phyloP scores from a whole-genome alignment of 352 stramenopile species.

The Globisporangium iwayamae region DNA sequence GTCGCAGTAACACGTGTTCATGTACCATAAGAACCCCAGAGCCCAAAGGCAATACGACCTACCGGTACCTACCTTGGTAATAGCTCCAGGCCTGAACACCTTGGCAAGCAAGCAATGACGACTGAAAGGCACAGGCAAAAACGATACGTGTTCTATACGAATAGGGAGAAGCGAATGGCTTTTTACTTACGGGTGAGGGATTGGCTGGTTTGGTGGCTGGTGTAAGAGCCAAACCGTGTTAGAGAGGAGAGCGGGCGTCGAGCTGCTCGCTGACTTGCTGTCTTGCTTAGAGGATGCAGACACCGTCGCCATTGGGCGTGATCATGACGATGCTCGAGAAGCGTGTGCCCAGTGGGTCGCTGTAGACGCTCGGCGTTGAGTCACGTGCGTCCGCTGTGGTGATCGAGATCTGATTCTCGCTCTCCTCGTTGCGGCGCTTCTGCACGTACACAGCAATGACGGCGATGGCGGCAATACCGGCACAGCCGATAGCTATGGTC shows the following conservation, averaged over 20 bases:
- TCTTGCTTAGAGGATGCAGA: conserved; percentile 62
- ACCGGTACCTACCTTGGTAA: background rate
- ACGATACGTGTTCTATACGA: conserved; percentile 4
- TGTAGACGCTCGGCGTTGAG: conserved; percentile 65
- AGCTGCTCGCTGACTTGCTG: too few species aligned
- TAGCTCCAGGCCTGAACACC: background rate
- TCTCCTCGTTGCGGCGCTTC: conserved; percentile 23
- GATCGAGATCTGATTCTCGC: conserved; percentile 27
- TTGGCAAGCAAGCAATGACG: background rate
- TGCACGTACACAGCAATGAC: conserved; percentile 56
- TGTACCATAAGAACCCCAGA: too few species aligned
- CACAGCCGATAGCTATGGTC: conserved; percentile 16
- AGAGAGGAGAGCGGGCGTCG: too few species aligned
- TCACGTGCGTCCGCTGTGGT: conserved; percentile 35
- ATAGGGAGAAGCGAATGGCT: background rate
- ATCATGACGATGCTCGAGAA: conserved; percentile 89
- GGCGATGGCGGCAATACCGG: conserved; percentile 40
- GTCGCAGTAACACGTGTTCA: too few species aligned
- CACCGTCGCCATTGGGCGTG: conserved; percentile 72
- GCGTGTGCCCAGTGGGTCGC: conserved; percentile 68
- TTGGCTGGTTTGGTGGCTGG: background rate
- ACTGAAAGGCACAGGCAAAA: background rate
- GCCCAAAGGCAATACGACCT: background rate
- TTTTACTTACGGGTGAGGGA: background rate
- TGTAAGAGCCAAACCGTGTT: too few species aligned